Evolutionary conservation across 352 stramenopile species (phyloP).

Genomic region (Pythium periplocum): DNA sequence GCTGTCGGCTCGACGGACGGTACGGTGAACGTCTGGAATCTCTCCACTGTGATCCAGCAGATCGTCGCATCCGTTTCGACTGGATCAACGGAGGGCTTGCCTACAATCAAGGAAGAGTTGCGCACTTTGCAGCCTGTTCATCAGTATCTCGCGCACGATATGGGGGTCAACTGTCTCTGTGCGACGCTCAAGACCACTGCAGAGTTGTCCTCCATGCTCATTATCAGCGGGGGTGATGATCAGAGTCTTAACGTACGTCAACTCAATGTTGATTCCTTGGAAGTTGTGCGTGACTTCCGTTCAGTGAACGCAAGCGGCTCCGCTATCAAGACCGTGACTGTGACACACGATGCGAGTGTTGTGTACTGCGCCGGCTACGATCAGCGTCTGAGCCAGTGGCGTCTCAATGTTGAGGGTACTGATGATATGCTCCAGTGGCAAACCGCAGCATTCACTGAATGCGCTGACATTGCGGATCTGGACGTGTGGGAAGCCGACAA

Average conservation of each 20-base stretch:
- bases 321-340: conserved; percentile 70
- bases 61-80: too few relatives aligned
- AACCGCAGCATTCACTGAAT: conserved; percentile 64
- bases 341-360: conserved; percentile 31
- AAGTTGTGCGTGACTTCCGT: conserved; percentile 25
- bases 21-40: conserved; percentile 69
- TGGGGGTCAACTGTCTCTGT: conserved; percentile 73
- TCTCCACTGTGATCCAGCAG: conserved; percentile 25
- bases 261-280: conserved; percentile 29
- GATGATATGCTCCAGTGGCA: conserved; percentile 36
- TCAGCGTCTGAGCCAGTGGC: conserved; percentile 78
- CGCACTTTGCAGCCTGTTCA: conserved; percentile 26
- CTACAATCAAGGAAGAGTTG: too few relatives aligned
- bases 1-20: conserved; percentile 81
- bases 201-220: conserved; percentile 27
- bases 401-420: conserved; percentile 11
- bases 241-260: conserved; percentile 54
- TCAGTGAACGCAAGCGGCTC: conserved; percentile 71
- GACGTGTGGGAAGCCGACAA: conserved; percentile 22
- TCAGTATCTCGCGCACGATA: conserved; percentile 76
- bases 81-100: too few relatives aligned
- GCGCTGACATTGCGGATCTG: conserved; percentile 74
- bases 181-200: conserved; percentile 22
- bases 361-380: conserved; percentile 80
- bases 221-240: conserved; percentile 81